Conservation (phyloP, 2,329 filamentous ascomycete genomes). For the Epichloe uncinata region DNA sequence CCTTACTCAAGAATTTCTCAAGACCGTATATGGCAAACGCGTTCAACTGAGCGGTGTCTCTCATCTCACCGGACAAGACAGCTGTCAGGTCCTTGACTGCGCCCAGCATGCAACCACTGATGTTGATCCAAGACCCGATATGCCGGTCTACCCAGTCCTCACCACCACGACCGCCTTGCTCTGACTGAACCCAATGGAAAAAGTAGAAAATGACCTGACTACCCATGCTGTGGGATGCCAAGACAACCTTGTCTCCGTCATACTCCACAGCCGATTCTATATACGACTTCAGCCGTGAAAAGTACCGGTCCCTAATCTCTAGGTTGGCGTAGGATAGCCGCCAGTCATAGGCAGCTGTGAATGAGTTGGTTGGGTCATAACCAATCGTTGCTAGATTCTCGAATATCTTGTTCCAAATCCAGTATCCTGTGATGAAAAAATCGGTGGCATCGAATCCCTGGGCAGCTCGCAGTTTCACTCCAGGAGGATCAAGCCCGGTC, state of each 20-base stretch:
- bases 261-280: conserved; percentile 74
- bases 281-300: conserved; percentile 76
- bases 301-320: conserved; percentile 85
- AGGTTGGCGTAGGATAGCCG: conserved; percentile 80
- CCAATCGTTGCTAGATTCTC: conserved; percentile 94
- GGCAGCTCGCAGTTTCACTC: conserved; percentile 79
- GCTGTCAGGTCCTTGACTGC: conserved; percentile 84
- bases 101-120: conserved; percentile 94
- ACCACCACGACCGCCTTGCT: conserved; percentile 68
- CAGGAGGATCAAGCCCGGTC: conserved; percentile 81
- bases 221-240: conserved; percentile 95
- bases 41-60: conserved; percentile 92
- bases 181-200: conserved; percentile 66
- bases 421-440: conserved; percentile 91
- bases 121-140: conserved; percentile 94
- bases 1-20: conserved; percentile 84
- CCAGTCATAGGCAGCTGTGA: conserved; percentile 75
- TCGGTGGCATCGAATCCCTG: conserved; percentile 97
- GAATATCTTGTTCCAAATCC: conserved; percentile 98
- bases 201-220: conserved; percentile 86
- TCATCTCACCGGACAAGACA: conserved; percentile 92
- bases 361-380: conserved; percentile 74
- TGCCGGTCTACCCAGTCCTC: conserved; percentile 80
- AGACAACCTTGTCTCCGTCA: conserved; percentile 63
- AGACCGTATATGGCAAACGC: conserved; percentile 93